Base-by-base conservation (phyloP, 1,139 yeast species). In the Yarrowia galli region DNA sequence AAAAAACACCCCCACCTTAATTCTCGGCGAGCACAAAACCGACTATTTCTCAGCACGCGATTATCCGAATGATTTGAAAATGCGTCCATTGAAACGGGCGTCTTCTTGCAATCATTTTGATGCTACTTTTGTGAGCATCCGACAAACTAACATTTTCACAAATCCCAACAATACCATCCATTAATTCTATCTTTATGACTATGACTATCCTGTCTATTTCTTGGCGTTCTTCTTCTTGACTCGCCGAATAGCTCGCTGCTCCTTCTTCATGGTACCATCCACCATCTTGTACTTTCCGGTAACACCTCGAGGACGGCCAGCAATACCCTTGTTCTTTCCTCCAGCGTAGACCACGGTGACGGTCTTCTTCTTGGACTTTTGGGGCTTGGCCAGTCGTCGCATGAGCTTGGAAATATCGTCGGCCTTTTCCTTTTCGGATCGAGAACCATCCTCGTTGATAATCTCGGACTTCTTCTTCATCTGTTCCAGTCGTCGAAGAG, bases 221-320 rank as follows among this genome's bases (percentile, higher is more conserved):
- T 43, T 53, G 13, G 23, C 60, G 3, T 88, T 84, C 82, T 90
- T 92, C 84, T 93, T 95, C 35, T 92, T 90, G 73, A 93, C 90
- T 77, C 98, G 88, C 78, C 86, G 89, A 77, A 93, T 83, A 38
- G 98, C 98, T 73, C 99, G 84, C 82, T 89, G 93, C 80, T 95
- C 99, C 79, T 95, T 95, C 91, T 96, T 95, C 89, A 92, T 83
- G 23, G 89, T 91, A 83, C 98, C 98, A 80, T 95, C 99, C 74
- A 95, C 98, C 99, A 96, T 95, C 89, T 92, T 95, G 83, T 95
- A 95, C 78, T 92, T 92, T 81, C 99, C 99, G 80, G 89, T 92
- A 73, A 95, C 87, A 76, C 99, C 99, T 81, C 87, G 89, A 43
- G 99, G 99, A 81, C 99, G 89, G 69, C 99, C 99, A 73, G 92